Evolutionary conservation across 2,329 filamentous ascomycete genomes (phyloP).

Genomic region (Ceratocystis alfenasii): DNA sequence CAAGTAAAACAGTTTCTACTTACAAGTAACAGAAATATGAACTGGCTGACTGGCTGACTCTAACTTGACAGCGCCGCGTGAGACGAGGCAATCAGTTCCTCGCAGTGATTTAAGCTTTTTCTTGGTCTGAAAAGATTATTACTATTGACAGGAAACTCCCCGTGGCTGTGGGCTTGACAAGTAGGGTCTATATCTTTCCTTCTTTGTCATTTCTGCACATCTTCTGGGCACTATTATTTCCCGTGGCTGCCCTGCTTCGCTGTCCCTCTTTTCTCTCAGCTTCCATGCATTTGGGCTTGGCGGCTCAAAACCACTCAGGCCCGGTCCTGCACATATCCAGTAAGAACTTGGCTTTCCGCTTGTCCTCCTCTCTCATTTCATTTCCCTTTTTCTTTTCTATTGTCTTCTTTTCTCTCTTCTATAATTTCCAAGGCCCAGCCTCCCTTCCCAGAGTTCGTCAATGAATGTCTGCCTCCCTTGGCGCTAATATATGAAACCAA

Average conservation of each 20-base stretch:
- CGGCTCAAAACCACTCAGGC: neutral
- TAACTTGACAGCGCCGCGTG: too few relatives aligned
- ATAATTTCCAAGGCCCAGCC: neutral
- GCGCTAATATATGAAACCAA: constrained; percentile 14
- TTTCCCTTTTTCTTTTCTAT: neutral
- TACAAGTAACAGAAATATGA: neutral
- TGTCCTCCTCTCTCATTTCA: neutral
- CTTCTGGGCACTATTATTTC: neutral
- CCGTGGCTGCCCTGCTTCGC: neutral
- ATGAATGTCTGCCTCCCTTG: neutral
- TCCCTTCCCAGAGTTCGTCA: neutral
- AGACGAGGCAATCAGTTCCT: neutral
- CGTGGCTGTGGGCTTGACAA: too few relatives aligned
- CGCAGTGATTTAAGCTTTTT: neutral
- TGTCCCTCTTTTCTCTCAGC: neutral
- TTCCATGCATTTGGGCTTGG: neutral
- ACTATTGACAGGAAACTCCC: too few relatives aligned
- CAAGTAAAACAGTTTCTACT: neutral
- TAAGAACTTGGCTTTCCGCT: neutral
- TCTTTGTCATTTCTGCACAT: neutral
- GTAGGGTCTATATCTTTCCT: neutral
- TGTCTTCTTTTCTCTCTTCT: neutral
- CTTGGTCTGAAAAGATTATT: too few relatives aligned
- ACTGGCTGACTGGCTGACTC: too few relatives aligned
- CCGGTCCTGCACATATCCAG: neutral